phyloP scores from a whole-genome alignment of 768 basidiomycete genomes.

The Suillus subalutaceus region DNA sequence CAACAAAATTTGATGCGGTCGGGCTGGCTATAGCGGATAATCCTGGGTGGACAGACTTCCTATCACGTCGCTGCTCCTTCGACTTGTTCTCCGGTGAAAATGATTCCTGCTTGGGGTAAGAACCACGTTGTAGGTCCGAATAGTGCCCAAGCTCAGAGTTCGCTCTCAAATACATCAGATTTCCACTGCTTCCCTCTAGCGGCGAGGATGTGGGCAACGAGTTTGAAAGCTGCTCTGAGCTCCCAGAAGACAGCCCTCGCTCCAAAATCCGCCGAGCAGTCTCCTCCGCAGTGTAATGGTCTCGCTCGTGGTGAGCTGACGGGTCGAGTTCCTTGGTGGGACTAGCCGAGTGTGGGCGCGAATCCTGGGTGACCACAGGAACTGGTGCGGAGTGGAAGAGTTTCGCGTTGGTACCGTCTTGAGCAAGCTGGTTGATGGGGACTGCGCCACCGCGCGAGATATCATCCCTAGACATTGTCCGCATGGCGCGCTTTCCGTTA shows the following conservation, averaged over 20 bases:
- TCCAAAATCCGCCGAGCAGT: constrained; percentile 45
- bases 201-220: constrained; percentile 56
- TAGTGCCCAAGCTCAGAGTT: constrained; percentile 87
- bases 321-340: constrained; percentile 57
- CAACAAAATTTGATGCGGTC: constrained; percentile 34
- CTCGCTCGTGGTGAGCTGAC: constrained; percentile 40
- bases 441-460: constrained; percentile 55
- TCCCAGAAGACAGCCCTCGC: constrained; percentile 46
- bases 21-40: constrained; percentile 52
- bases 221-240: constrained; percentile 62
- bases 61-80: constrained; percentile 52
- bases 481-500: constrained; percentile 37
- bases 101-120: constrained; percentile 40
- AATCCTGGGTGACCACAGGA: constrained; percentile 28
- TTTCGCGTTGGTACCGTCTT: constrained; percentile 60
- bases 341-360: constrained; percentile 44
- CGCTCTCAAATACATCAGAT: constrained; percentile 48
- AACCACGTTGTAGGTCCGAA: constrained; percentile 53
- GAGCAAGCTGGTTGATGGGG: constrained; percentile 58
- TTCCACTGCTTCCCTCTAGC: constrained; percentile 36
- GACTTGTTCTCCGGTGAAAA: constrained; percentile 58
- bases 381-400: constrained; percentile 51
- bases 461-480: constrained; percentile 60
- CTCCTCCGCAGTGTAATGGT: constrained; percentile 26
- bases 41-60: constrained; percentile 68